These are phyloP conservation scores for Starmerella powellii DNA, from an alignment of 805 yeast species.

Conservation along the genomic window DNA sequence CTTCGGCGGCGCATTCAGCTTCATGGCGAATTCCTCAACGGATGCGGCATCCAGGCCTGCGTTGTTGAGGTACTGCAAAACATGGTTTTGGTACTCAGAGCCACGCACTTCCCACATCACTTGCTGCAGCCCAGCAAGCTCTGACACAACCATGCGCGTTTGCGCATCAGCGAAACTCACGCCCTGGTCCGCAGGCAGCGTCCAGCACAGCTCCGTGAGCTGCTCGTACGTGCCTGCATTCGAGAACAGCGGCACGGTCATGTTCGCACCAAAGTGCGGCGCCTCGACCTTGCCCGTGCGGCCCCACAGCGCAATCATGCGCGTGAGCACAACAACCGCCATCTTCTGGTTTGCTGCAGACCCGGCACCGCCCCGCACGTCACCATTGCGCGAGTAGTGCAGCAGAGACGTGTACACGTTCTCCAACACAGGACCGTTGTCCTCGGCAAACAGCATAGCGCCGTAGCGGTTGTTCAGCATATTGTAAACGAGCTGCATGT, in stretches of 20 bases:
- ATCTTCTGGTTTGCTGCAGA: slow-evolving; percentile 48
- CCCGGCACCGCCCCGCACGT: slow-evolving; percentile 36
- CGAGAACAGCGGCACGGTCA: slow-evolving; percentile 56
- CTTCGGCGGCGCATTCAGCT: slow-evolving; percentile 14
- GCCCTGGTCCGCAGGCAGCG: slow-evolving; percentile 62
- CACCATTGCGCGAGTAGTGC: slow-evolving; percentile 45
- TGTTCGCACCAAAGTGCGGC: slow-evolving; percentile 38
- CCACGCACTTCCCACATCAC: slow-evolving; percentile 44
- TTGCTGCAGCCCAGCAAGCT: slow-evolving; percentile 57
- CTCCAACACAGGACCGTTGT: slow-evolving; percentile 50
- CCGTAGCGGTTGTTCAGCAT: slow-evolving; percentile 67
- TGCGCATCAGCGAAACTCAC: slow-evolving; percentile 71
- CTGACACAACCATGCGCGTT: slow-evolving; percentile 59
- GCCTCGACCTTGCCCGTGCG: slow-evolving; percentile 43
- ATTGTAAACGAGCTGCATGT: slow-evolving; percentile 55
- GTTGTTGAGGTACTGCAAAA: slow-evolving; percentile 17
- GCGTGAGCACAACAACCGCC: slow-evolving; percentile 54
- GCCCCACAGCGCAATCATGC: slow-evolving; percentile 54
- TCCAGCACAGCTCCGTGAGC: slow-evolving; percentile 56
- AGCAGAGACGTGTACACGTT: slow-evolving; percentile 50
- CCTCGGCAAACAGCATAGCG: slow-evolving; percentile 58
- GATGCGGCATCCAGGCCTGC: slow-evolving; percentile 19
- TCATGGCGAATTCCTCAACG: slow-evolving; percentile 17
- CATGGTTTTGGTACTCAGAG: slow-evolving; percentile 21
- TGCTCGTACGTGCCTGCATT: slow-evolving; percentile 52